Evolutionary conservation across 148 eudicot species (phyloP), one percentile per base, ranked within the genome.

Genomic region (Arbutus unedo): DNA sequence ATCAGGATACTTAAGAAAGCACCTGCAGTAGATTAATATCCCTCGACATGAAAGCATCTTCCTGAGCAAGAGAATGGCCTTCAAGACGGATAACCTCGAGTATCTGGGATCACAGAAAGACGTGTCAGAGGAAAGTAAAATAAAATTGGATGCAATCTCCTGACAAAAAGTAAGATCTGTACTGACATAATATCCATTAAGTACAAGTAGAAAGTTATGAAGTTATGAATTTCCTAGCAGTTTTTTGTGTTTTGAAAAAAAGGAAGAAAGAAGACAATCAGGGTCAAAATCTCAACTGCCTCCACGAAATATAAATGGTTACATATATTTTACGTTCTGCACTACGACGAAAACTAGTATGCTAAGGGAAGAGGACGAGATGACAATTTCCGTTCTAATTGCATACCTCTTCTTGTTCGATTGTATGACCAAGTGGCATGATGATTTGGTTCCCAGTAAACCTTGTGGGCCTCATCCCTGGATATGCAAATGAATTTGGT

Each of bases 11-110:
- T 25, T 21, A 56, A 81, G 50, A 67, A 64, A 18, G 50, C 51
- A 95, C 98, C 96, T 95, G 98, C 82, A 95, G 84, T 49, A 95
- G 89, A 91, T 95, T 97, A 75, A 95, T 85, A 79, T 93, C 98
- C 77, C 95, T 88, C 4, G 98, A 91, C 67, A 89, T 84, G 75
- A 89, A 93, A 83, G 93, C 92, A 82, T 95, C 98, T 86, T 92
- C 96, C 74, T 90, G 91, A 79, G 95, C 87, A 76, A 92, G 88
- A 55, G 92, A 87, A 82, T 95, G 97, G n/a, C 96, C 98, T 89
- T 95, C 98, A 78, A 95, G 90, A 18, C 97, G 92, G 53, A 95
- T 91, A 50, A 95, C 91, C 91, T 95, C 98, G 86, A 95, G 85
- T 92, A 91, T 90, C 98, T 95, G 85, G 38, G 4, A 85, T 76